These are phyloP conservation scores for Xylaria polymorpha DNA, from an alignment of 2,329 filamentous ascomycete genomes.

Conservation along the genomic window DNA sequence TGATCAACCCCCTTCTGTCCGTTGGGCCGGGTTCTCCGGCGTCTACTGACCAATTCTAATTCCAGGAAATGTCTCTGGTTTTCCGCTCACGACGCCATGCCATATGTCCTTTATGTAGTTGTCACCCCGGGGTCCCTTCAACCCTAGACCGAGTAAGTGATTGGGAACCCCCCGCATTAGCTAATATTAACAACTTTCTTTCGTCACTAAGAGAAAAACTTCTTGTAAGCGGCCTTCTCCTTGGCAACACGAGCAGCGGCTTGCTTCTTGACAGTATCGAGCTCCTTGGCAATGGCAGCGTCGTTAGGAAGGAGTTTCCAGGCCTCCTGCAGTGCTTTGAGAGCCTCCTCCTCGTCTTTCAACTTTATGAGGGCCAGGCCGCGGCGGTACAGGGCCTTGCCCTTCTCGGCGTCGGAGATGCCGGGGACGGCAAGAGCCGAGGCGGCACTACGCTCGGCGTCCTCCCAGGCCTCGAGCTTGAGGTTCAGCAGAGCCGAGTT, in stretches of 20 bases:
- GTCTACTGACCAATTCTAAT: neutral
- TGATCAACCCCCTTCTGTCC: neutral
- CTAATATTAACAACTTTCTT: neutral
- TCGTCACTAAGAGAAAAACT: slow-evolving; percentile 76
- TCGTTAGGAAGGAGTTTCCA: slow-evolving; percentile 80
- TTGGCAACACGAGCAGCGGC: slow-evolving; percentile 79
- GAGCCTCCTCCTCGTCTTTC: slow-evolving; percentile 86
- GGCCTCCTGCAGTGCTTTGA: slow-evolving; percentile 80
- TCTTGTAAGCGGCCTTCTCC: slow-evolving; percentile 92
- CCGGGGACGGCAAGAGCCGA: slow-evolving; percentile 76
- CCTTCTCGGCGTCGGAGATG: slow-evolving; percentile 80
- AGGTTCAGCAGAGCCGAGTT: slow-evolving; percentile 88
- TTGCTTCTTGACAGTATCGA: slow-evolving; percentile 80
- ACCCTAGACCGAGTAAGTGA: neutral
- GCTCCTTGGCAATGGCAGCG: slow-evolving; percentile 78
- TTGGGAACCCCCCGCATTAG: neutral
- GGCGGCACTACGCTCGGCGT: slow-evolving; percentile 76
- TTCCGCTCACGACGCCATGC: slow-evolving; percentile 18
- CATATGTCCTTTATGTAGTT: neutral
- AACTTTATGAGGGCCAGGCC: slow-evolving; percentile 78
- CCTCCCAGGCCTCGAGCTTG: slow-evolving; percentile 79
- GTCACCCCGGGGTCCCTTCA: neutral
- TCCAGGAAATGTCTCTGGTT: neutral
- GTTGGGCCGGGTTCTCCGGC: neutral
- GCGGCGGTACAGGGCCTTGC: slow-evolving; percentile 88